Evolutionary conservation across 345 rosid genomes (phyloP), one percentile per base, ranked within the genome.

Genomic region (Anastatica hierochuntica): DNA sequence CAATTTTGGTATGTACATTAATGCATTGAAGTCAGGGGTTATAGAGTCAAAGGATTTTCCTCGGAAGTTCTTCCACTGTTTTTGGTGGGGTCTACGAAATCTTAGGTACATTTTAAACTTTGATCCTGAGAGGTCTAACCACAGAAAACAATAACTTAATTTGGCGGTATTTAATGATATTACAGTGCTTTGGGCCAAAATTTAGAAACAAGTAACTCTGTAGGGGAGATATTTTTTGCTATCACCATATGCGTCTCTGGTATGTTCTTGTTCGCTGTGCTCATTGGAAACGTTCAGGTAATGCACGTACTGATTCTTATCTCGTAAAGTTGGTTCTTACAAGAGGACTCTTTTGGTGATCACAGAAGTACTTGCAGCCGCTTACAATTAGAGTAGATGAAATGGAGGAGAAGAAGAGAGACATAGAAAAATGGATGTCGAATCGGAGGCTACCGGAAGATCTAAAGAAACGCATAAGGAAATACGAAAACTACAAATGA

Each of bases 251-350:
- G 73, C 15, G 66, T 66, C 15, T 19, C 47, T 24, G 84, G 84
- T 37, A 58, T 79, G 44, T 43, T 79, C 29, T 69, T 79, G 44
- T 79, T 79, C 47, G 71, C 81, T 16, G 31, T 69, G 0, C 76
- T 79, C 30, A 79, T 79, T 18, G 81, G 85, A 27, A 79, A 79
- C 30, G 76, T 77, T 78, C 80, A 79, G 78, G 82, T 74, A 64
- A 44, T 50, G 17, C 42, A 33, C 40, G 8, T 19, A 20, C 30
- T 6, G 6, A 42, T 9, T 16, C 15, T 16, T 11, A 29, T 20
- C 10, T 38, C 5, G 0, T 12, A 16, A 11, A 20, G 1, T 1
- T 39, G n/a, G 18, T 60, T 60, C 18, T n/a, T 10, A 10, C 0
- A 33, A 34, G 16, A 10, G 14, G 14, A 29, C 29, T 18, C 0